Base-by-base conservation (phyloP, 306 rosid genomes). In the Mimosa pudica region DNA sequence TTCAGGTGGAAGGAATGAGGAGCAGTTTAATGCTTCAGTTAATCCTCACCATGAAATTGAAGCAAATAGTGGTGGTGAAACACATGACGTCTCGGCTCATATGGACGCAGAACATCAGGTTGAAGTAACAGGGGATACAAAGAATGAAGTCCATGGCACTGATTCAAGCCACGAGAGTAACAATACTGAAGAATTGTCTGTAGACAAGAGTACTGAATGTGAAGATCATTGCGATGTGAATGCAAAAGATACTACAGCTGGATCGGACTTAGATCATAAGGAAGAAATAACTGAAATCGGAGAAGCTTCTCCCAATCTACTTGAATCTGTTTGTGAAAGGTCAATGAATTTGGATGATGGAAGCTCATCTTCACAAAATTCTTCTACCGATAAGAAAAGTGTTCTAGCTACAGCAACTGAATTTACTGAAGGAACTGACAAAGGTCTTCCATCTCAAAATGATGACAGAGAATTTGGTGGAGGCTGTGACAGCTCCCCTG, bases 391-490 rank as follows among this genome's bases (percentile, higher is more conserved):
- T 80, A 68, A 84, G 76, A 51, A 52, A 10, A 41, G 77, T 74
- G 76, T 81, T 73, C 85, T 57, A 86, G 84, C 74, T 57, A 51
- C 55, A 24, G 74, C 74, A 46, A 51, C 76, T 48, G 86, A 84
- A 44, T 79, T 60, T 79, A 71, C 49, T 52, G 73, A 64, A 69
- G 83, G 60, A 65, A 83, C 68, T 52, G 46, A 67, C 52, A 58
- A 71, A 44, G 81, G 42, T 33, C 52, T 68, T 73, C 83, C 57
- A 85, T 77, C 68, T 79, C 80, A 51, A 86, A 80, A 38, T 67
- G 81, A 84, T 71, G 86, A 47, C 74, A 86, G 80, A 81, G 74
- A 77, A 42, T 80, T 71, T 61, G 78, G 13, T 77, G 77, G 51
- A 41, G 84, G 62, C 46, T 7, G 8, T 46, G 77, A 79, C 45